Evolutionary conservation across 2,329 filamentous ascomycete genomes (phyloP), one percentile per base, ranked within the genome.

Genomic region (Ascochyta rabiei): DNA sequence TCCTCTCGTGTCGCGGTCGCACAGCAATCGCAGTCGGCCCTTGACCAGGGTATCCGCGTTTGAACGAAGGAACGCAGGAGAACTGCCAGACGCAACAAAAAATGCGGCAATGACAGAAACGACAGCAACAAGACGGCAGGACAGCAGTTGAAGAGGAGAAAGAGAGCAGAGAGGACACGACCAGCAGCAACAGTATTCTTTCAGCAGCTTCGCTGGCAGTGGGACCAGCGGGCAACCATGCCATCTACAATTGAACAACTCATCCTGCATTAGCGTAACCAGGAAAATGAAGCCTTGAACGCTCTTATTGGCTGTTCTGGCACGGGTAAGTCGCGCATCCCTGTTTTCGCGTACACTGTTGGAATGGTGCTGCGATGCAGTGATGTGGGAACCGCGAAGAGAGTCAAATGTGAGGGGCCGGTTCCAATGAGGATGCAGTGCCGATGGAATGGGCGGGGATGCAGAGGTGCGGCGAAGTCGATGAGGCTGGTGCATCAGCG

Each of bases 191-290:
- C 54, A 61, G 56, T 64, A 70, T 67, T 68, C 67, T 69, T 69
- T 66, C 59, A 60, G 59, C 54, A 62, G 55, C 52, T 53, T 49
- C 48, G 62, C 59, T 62, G 59, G 59, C 61, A 63, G 61, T 60
- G 63, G 63, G 59, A 63, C 57, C 63, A 54, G 59, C 59, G 59
- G 49, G 53, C 60, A 59, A 63, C 62, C 60, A 63, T 63, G 60
- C 60, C 63, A 57, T 59, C 53, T 61, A 62, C 67, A 68, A 65
- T 71, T 69, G 69, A 66, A 72, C 71, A 74, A 70, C 69, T 71
- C 71, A 74, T 71, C 67, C 57, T 70, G 69, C 71, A 73, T 74
- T 74, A 74, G 71, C 69, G 69, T 51, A 63, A 42, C 64, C 64
- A 68, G 66, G 67, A 57, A 65, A 67, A 59, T 55, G 48, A 58